Percentiles rank a stretch among this genome's conserved stretches.
Conservation (phyloP, 768 basidiomycete species). For the Lentinula lateritia region DNA sequence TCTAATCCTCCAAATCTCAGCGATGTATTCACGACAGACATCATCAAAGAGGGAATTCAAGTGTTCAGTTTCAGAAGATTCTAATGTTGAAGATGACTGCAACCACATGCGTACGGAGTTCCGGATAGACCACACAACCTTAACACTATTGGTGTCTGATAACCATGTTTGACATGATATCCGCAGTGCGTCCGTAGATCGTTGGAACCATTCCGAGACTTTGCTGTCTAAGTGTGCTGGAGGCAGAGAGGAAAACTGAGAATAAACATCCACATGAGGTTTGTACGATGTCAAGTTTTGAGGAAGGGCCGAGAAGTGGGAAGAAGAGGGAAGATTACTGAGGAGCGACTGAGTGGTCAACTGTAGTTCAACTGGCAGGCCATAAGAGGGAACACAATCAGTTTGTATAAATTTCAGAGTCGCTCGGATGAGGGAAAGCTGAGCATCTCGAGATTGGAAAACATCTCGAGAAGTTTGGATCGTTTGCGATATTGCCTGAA, state of each 20-base stretch:
- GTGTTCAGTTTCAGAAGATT: conserved; percentile 36
- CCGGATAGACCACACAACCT: conserved; percentile 71
- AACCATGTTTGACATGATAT: conserved; percentile 53
- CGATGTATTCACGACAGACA: conserved; percentile 47
- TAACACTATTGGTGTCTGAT: conserved; percentile 47
- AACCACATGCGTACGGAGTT: conserved; percentile 45
- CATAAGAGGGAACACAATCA: conserved; percentile 27
- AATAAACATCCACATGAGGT: conserved; percentile 75
- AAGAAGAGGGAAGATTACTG: conserved; percentile 71
- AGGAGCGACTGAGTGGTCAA: conserved; percentile 68
- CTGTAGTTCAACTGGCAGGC: conserved; percentile 45
- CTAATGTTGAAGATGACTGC: conserved; percentile 32
- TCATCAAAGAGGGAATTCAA: conserved; percentile 46
- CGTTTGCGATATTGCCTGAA: conserved; percentile 57
- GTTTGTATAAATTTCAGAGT: conserved; percentile 62
- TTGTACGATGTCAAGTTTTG: conserved; percentile 67
- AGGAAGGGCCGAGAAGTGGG: conserved; percentile 77
- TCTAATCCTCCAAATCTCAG: conserved; percentile 51
- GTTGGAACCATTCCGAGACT: conserved; percentile 60
- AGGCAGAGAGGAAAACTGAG: conserved; percentile 48
- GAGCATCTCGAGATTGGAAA: conserved; percentile 36
- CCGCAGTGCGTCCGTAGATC: conserved; percentile 41
- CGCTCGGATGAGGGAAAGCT: conserved; percentile 44
- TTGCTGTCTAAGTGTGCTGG: conserved; percentile 37
- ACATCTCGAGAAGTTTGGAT: conserved; percentile 50